Evolutionary conservation across 1,284 basidiomycete genomes (phyloP).

Genomic region (Apiotrichum laibachii): DNA sequence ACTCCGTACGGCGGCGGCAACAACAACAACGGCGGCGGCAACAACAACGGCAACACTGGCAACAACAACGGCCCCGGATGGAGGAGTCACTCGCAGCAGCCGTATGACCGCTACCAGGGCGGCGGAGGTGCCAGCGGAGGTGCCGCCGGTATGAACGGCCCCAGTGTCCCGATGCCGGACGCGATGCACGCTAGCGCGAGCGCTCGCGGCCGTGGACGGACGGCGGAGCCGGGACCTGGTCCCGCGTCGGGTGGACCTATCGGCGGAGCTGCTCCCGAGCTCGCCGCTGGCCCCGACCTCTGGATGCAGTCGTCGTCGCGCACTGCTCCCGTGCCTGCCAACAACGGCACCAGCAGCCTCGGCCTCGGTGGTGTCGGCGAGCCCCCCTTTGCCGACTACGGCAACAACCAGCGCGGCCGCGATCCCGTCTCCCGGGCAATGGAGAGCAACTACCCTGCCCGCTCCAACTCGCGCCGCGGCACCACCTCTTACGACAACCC

Average conservation of each 20-base stretch:
- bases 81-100: constrained; percentile 43
- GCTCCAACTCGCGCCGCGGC: constrained; percentile 8
- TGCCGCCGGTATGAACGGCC: constrained; percentile 6
- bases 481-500: constrained; percentile 34
- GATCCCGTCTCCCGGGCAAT: constrained; percentile 10
- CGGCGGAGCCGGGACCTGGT: constrained; percentile 17
- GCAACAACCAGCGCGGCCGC: constrained; percentile 17
- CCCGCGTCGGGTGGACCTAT: neutral
- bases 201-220: constrained; percentile 29
- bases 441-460: constrained; percentile 11
- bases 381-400: constrained; percentile 23
- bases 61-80: constrained; percentile 21
- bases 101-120: constrained; percentile 35
- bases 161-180: constrained; percentile 18
- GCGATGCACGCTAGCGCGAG: constrained; percentile 12
- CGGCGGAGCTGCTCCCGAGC: neutral
- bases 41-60: constrained; percentile 14
- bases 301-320: constrained; percentile 5
- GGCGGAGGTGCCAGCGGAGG: neutral
- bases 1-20: constrained; percentile 14
- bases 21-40: constrained; percentile 6
- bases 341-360: constrained; percentile 17
- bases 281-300: neutral
- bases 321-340: neutral
- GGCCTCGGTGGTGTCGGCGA: constrained; percentile 29